Evolutionary conservation across 495 filamentous ascomycete species (phyloP).

Genomic region (Opeltia flavorubescens): DNA sequence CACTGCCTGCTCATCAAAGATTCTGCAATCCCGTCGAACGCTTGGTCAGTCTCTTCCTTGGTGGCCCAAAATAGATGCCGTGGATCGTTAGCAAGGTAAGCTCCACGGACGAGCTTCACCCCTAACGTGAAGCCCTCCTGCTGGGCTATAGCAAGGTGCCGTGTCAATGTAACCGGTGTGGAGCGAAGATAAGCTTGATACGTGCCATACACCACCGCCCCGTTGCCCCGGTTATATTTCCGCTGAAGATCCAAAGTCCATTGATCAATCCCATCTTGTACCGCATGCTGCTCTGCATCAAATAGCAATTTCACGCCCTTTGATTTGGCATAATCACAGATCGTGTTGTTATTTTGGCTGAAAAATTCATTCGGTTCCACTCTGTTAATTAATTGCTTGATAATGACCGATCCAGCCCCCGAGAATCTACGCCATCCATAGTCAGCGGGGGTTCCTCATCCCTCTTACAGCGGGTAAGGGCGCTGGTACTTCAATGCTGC

Average conservation of each 20-base stretch:
- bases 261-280: conserved; percentile 71
- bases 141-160: conserved; percentile 51
- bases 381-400: conserved; percentile 45
- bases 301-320: conserved; percentile 66
- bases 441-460: conserved; percentile 8
- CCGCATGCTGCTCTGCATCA: conserved; percentile 73
- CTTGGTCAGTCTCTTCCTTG: conserved; percentile 66
- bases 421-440: conserved; percentile 41
- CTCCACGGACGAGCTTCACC: conserved; percentile 84
- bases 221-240: conserved; percentile 52
- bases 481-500: conserved; percentile 63
- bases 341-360: conserved; percentile 50
- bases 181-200: conserved; percentile 78
- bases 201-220: conserved; percentile 56
- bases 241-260: conserved; percentile 74
- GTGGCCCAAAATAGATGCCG: conserved; percentile 62
- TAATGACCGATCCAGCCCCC: conserved; percentile 70
- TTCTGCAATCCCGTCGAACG: conserved; percentile 49
- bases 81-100: conserved; percentile 73
- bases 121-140: conserved; percentile 65
- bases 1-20: conserved; percentile 42
- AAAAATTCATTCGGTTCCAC: conserved; percentile 47
- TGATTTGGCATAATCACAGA: conserved; percentile 62
- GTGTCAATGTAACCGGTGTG: conserved; percentile 46
- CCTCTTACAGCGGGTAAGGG: conserved; percentile 14